Percentiles rank a stretch among this genome's conserved stretches.
Evolutionary conservation across 257 asterid genomes (phyloP).

Genomic region (Forsythia suspensa): DNA sequence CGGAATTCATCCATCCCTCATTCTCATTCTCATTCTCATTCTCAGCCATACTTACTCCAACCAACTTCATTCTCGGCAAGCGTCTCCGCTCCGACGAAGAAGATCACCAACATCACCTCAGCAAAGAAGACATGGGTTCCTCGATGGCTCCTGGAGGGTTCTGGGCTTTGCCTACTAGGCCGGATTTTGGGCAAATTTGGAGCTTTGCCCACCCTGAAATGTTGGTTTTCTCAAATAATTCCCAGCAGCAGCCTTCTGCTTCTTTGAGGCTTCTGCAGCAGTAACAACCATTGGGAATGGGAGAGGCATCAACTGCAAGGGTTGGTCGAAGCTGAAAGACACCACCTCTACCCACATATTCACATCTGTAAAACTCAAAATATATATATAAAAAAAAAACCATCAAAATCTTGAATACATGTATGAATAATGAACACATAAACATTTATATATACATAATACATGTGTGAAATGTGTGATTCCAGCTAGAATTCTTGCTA

Average conservation of each 20-base stretch:
- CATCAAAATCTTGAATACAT: no score
- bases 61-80: constrained; percentile 12
- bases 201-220: background rate
- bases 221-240: no score
- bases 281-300: constrained; percentile 9
- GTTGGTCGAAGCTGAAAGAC: no score
- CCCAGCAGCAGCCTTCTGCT: constrained; percentile 1
- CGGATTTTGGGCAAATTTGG: constrained; percentile 17
- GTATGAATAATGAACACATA: no score
- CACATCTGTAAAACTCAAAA: no score
- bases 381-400: no score
- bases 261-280: constrained; percentile 8
- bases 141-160: background rate
- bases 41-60: constrained; percentile 1
- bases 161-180: constrained; percentile 11
- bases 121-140: constrained; percentile 7
- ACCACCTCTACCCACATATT: no score
- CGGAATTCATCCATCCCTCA: background rate
- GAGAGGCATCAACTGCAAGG: constrained; percentile 17
- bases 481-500: no score
- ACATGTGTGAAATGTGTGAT: no score
- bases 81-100: constrained; percentile 10
- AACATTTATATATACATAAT: no score
- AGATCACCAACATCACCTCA: background rate
- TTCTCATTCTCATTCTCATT: background rate